A percentile compares a stretch with the other conserved stretches of the same genome.
Conservation (phyloP, 768 basidiomycete genomes). For the Tulasnella sp. region DNA sequence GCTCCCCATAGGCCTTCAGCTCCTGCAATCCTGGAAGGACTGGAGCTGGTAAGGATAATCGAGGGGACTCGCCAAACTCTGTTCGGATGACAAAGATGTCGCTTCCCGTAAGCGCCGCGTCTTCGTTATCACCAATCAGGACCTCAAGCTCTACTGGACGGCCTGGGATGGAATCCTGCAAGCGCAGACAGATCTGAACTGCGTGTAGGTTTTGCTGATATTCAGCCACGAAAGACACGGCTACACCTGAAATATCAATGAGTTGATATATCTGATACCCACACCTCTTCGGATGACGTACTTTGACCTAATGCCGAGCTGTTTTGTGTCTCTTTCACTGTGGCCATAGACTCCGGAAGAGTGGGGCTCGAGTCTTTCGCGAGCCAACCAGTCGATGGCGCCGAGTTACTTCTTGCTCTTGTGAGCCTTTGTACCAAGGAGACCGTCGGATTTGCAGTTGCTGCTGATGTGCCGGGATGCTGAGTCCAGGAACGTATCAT, state of each 20-base stretch:
- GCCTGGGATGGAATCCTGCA: constrained; percentile 35
- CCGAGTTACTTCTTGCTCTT: constrained; percentile 31
- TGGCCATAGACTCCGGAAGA: too few relatives aligned
- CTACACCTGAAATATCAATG: too few relatives aligned
- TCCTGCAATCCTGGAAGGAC: constrained; percentile 51
- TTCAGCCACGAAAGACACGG: constrained; percentile 49
- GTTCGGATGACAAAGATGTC: constrained; percentile 55
- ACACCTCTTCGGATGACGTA: constrained; percentile 8
- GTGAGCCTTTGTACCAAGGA: constrained; percentile 2
- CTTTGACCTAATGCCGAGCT: too few relatives aligned
- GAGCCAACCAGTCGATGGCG: constrained; percentile 21
- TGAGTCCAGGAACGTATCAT: too few relatives aligned
- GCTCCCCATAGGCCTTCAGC: constrained; percentile 43
- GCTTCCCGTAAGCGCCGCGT: constrained; percentile 31
- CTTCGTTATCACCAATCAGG: constrained; percentile 30
- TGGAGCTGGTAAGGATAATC: constrained; percentile 45
- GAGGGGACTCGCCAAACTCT: constrained; percentile 46
- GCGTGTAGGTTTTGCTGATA: constrained; percentile 79
- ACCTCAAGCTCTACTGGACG: constrained; percentile 60
- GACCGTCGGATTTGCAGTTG: background rate
- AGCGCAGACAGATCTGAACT: constrained; percentile 61
- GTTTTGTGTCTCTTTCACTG: too few relatives aligned
- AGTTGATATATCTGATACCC: background rate
- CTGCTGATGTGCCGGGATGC: background rate
- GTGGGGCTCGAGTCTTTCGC: too few relatives aligned